Evolutionary conservation across 768 basidiomycete genomes (phyloP), one percentile per base, ranked within the genome.

Genomic region (Xerocomellus intermedius): DNA sequence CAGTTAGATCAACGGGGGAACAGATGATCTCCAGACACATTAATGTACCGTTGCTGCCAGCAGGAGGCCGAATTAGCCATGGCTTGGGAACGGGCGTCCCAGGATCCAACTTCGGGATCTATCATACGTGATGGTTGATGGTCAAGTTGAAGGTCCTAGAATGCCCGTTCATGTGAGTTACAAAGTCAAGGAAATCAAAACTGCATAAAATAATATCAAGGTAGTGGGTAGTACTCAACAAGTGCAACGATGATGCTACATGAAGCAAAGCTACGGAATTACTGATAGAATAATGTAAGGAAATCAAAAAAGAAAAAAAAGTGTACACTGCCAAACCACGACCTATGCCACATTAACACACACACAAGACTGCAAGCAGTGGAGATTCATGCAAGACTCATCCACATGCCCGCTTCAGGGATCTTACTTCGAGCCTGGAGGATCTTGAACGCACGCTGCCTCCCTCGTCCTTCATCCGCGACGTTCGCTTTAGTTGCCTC

Each of bases 391-490:
- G 84, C 88, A 63, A 91, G 73, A 74, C 89, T 91, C 63, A 87
- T 79, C 88, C 88, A 91, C 88, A 91, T 90, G 36, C 88, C 85
- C 54, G 79, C 79, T 55, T 79, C 79, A 2, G 89, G 89, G 24
- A 91, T 59, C 68, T 82, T 79, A 59, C 81, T 86, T 46, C 87
- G 79, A 21, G 82, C 82, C 65, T 90, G 79, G 48, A 91, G 72
- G 47, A 92, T 92, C 71, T 77, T 83, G 58, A 85, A 65, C 2
- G 89, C 89, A 43, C 76, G 80, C 57, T 77, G 78, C 43, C 83
- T 76, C 2, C 83, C 82, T 39, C 84, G 77, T 24, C 74, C 77
- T 32, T 64, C 67, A 19, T 67, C 66, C 8, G 57, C 37, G 14
- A 38, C 45, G 16, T 65, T 66, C 1, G 67, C 63, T 19, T 58